Evolutionary conservation across 2,329 filamentous ascomycete genomes (phyloP), one percentile per base, ranked within the genome.

Genomic region (Trichoderma pleuroti): DNA sequence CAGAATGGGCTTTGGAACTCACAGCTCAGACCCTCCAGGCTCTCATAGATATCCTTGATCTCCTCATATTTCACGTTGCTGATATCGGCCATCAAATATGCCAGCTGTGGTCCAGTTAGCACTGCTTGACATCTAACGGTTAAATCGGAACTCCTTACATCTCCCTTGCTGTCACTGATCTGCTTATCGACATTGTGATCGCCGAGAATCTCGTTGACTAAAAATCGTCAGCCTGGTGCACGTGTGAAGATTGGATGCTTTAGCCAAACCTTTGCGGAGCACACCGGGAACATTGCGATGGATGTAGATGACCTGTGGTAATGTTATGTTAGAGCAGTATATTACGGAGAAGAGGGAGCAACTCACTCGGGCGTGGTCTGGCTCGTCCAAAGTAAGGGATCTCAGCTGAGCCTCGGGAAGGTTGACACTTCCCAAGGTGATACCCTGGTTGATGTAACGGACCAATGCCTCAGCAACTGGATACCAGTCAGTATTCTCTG

Each of bases 101-200:
- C 96, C 74, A 96, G 87, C 86, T 91, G 75, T 5, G 28, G 18
- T 36, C 26, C 24, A 59, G 70, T 70, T 70, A 74, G 70, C 14
- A 66, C 16, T 66, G 24, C 24, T 39, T 30, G 16, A 57, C 57
- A 16, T 52, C 10, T 2, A 14, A 11, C 26, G 26, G 28, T 26
- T 70, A 32, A 64, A 9, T 16, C 16, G 34, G 10, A 16, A 24
- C 2, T 28, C 34, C 75, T 74, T 82, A 93, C 91, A 80, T 98
- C 95, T 75, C 94, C 95, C 84, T 91, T 92, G 82, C 92, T 97
- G 81, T 98, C 96, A 64, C 93, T 96, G 85, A 97, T 98, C 83
- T 99, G 96, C 86, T 98, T 98, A 84, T 98, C 95, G 76, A 99
- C 94, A 81, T 99, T 99, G 85, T 99, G 94, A 77, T 97, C 91